These are phyloP conservation scores for Tuctoria greenei DNA, from an alignment of 176 grass and related monocot genomes.

Conservation along the genomic window DNA sequence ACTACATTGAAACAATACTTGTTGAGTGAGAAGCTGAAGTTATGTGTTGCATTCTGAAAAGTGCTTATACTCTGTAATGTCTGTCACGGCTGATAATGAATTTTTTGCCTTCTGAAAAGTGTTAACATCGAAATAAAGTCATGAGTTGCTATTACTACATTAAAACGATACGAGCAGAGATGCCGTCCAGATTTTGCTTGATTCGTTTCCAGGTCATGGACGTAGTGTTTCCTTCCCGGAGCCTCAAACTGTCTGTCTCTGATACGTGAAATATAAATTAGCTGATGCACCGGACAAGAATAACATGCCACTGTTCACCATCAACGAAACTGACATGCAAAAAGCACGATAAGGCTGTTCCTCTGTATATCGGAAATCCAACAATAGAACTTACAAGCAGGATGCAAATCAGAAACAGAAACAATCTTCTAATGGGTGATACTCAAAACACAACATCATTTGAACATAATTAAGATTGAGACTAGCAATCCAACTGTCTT, in stretches of 20 bases:
- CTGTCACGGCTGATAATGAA: background rate
- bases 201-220: too few species aligned
- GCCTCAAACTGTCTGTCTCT: too few species aligned
- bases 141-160: too few species aligned
- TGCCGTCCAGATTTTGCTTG: too few species aligned
- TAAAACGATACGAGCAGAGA: too few species aligned
- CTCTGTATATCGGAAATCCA: background rate
- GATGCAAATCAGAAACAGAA: background rate
- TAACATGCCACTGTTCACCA: background rate
- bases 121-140: background rate
- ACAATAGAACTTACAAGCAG: background rate
- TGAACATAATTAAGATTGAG: background rate
- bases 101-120: background rate
- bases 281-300: background rate
- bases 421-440: background rate
- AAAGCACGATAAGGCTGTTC: background rate
- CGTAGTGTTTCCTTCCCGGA: too few species aligned
- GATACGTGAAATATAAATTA: background rate
- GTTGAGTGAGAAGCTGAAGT: background rate
- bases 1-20: too few species aligned
- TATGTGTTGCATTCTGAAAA: slow-evolving; percentile 5
- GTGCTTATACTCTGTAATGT: slow-evolving; percentile 1
- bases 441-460: background rate
- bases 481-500: background rate
- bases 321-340: background rate